Evolutionary conservation across 352 stramenopile species (phyloP).

Genomic region (Phytophthora sp.): DNA sequence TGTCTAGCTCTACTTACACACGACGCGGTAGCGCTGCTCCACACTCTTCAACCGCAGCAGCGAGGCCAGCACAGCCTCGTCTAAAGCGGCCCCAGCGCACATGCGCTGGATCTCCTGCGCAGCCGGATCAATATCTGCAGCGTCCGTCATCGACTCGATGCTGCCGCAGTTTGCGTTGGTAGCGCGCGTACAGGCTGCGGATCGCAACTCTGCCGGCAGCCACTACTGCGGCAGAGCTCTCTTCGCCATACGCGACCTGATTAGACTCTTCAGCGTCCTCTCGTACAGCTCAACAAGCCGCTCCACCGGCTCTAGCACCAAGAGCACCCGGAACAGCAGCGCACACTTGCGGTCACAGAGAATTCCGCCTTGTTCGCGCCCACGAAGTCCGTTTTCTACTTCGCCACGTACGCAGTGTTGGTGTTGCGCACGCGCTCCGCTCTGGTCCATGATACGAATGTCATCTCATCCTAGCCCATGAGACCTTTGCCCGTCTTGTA

Average conservation of each 20-base stretch:
- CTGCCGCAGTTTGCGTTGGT: slow-evolving; percentile 18
- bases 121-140: slow-evolving; percentile 43
- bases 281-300: slow-evolving; percentile 46
- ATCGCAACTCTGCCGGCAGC: slow-evolving; percentile 7
- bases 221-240: slow-evolving; percentile 8
- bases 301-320: slow-evolving; percentile 36
- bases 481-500: slow-evolving; percentile 71
- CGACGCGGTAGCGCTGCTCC: slow-evolving; percentile 32
- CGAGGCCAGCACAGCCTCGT: slow-evolving; percentile 24
- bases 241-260: slow-evolving; percentile 25
- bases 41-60: slow-evolving; percentile 24
- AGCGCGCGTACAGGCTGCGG: slow-evolving; percentile 18
- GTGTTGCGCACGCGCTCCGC: slow-evolving; percentile 53
- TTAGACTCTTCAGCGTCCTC: slow-evolving; percentile 46
- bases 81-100: slow-evolving; percentile 23
- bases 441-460: slow-evolving; percentile 55
- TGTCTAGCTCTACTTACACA: slow-evolving; percentile 63
- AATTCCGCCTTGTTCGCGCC: slow-evolving; percentile 65
- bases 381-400: slow-evolving; percentile 60
- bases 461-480: slow-evolving; percentile 61
- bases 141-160: slow-evolving; percentile 33
- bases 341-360: slow-evolving; percentile 42
- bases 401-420: slow-evolving; percentile 53
- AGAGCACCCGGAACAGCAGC: slow-evolving; percentile 44
- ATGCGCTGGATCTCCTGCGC: slow-evolving; percentile 51